phyloP scores from a whole-genome alignment of 176 grass and related monocot species.

The Leersia perrieri region DNA sequence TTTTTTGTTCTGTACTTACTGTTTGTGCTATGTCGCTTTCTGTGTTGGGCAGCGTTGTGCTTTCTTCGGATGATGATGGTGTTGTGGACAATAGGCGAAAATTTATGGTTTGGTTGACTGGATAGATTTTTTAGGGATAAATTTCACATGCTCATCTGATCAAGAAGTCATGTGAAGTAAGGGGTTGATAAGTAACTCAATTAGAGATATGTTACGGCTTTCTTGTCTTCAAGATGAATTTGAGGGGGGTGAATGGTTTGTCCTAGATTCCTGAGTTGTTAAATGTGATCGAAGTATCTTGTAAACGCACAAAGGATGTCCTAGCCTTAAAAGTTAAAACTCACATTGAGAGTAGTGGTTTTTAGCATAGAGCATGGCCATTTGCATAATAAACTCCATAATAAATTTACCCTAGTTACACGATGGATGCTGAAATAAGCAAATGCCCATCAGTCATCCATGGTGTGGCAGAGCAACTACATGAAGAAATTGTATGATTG shows the following conservation, averaged over 20 bases:
- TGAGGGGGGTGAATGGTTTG: not conserved
- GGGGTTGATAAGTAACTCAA: not conserved
- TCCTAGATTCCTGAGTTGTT: not conserved
- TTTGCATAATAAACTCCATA: too few species aligned
- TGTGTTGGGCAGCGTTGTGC: too few species aligned
- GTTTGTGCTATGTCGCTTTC: not conserved
- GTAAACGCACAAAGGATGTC: not conserved
- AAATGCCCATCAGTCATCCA: too few species aligned
- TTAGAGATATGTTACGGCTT: not conserved
- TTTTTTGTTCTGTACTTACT: not conserved
- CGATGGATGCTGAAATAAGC: too few species aligned
- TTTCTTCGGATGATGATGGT: not conserved
- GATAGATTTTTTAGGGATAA: not conserved
- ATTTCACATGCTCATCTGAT: not conserved
- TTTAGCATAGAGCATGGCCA: too few species aligned
- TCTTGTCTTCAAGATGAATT: too few species aligned
- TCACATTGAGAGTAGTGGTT: not conserved
- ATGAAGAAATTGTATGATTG: too few species aligned
- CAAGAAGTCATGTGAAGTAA: not conserved
- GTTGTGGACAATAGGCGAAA: not conserved
- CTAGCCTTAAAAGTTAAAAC: not conserved
- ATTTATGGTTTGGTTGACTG: not conserved
- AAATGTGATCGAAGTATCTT: not conserved
- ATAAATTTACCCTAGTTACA: not conserved
- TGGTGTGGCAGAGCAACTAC: too few species aligned